Percentiles rank a stretch among this genome's conserved stretches.
phyloP scores from a whole-genome alignment of 176 grass and related monocot species.

The Zea luxurians region DNA sequence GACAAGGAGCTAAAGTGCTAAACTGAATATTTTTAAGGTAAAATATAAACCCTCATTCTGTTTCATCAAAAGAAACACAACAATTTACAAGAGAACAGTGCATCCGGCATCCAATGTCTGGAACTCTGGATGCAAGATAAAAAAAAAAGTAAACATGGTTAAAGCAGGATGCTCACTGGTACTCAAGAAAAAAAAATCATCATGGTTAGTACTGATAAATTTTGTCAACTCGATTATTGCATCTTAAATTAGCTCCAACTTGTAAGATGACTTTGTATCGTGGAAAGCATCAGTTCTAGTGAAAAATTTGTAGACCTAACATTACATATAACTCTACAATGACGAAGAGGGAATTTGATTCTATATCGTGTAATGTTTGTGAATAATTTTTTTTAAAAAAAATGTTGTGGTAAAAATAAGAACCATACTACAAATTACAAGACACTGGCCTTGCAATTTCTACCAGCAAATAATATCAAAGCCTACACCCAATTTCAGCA shows the following conservation, averaged over 20 bases:
- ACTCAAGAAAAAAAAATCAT: not conserved
- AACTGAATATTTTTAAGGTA: slow-evolving; percentile 1
- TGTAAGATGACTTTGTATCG: slow-evolving; percentile 1
- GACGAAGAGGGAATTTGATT: not conserved
- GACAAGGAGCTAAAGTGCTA: slow-evolving; percentile 1
- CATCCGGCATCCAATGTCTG: slow-evolving; percentile 8
- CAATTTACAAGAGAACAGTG: not conserved
- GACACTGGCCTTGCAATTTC: not conserved
- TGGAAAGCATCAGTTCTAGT: not conserved
- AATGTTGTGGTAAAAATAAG: not conserved
- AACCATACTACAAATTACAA: not conserved
- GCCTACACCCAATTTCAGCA: not conserved
- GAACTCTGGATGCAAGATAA: not conserved
- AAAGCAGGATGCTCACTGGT: not conserved
- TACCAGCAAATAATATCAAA: not conserved
- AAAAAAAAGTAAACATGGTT: not conserved
- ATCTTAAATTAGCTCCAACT: slow-evolving; percentile 12
- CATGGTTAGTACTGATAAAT: not conserved
- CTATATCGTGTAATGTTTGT: not conserved
- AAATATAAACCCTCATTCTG: not conserved
- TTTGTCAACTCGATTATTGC: not conserved
- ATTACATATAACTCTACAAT: not conserved
- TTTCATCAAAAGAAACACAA: slow-evolving; percentile 27
- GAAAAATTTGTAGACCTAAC: not conserved
- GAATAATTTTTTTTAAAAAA: not conserved